Conservation (phyloP, 2,329 filamentous ascomycete species). For the Aureobasidium sp. region DNA sequence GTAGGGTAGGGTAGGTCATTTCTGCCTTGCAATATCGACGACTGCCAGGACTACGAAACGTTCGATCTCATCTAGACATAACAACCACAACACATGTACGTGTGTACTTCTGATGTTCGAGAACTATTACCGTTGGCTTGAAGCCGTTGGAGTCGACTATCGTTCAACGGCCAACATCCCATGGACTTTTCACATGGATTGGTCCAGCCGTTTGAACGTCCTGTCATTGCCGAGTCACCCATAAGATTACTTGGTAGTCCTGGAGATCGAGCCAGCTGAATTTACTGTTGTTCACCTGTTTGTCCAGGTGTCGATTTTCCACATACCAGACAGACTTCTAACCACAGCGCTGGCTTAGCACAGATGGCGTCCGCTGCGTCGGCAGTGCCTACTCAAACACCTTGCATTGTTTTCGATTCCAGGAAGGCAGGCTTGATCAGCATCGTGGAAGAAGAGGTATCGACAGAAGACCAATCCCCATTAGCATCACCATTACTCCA, state of each 20-base stretch:
- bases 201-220: slow-evolving; percentile 1
- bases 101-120: neutral
- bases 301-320: neutral
- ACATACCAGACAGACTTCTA: neutral
- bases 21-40: neutral
- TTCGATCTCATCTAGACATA: neutral
- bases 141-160: slow-evolving; percentile 1
- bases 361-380: neutral
- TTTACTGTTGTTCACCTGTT: neutral
- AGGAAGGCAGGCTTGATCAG: neutral
- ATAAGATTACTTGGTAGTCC: slow-evolving; percentile 3
- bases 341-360: neutral
- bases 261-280: slow-evolving; percentile 1
- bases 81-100: neutral
- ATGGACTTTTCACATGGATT: slow-evolving; percentile 3
- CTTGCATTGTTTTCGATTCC: neutral
- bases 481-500: neutral
- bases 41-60: neutral
- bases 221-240: slow-evolving; percentile 2
- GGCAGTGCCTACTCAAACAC: neutral
- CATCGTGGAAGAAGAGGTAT: neutral
- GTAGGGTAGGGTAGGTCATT: too few species aligned
- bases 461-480: neutral
- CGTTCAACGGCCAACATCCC: neutral
- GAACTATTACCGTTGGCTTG: neutral